Base-by-base conservation (phyloP, 768 basidiomycete genomes). In the Lanmaoa rubissima region DNA sequence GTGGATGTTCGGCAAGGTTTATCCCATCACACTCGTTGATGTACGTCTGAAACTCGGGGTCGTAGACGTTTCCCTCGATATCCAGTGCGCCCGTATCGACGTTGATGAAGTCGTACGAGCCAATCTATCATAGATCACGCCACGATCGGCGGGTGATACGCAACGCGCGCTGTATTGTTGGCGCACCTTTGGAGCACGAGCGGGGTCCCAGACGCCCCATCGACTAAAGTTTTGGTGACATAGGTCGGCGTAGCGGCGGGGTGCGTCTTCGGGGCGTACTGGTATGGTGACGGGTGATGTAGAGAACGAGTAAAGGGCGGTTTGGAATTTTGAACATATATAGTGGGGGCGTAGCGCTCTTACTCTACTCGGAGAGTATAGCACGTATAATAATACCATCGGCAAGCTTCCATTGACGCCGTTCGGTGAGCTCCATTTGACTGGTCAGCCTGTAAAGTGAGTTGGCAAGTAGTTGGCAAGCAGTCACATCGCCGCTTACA, bases 71-170 rank as follows among this genome's bases (percentile, higher is more conserved):
- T 4, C 69, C 69, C 14, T 72, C 61, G 17, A 61, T 57, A 16
- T 67, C 60, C 44, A 73, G 55, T 9, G 57, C 54, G 46, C 71
- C 71, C 2, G 69, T 72, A 11, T 66, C 45, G 14, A 53, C 35
- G 53, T 68, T 61, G 49, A 73, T 51, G 6, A 51, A 63, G 14
- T 69, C 68, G 42, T 73, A 73, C 56, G 72, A 70, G 16, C 40
- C 40, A 41, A 41, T 41, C 40, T 41, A 21, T 41, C 19, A 21
- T 13, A 12, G 12, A 41, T 19, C 40, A 4, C 39, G 39, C 39
- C 40, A 19, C 5, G 40, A 17, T 21, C 11, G 19, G 40, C 19
- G 40, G 40, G 40, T 21, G 40, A 21, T 2, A 24, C 21, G 21
- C 21, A 24, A 1, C 19, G 19, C 19, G 12, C n/a, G 39, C 10